These are phyloP conservation scores for Magnaporthiopsis rhizophila DNA, from an alignment of 2,329 filamentous ascomycete genomes.

Conservation along the genomic window DNA sequence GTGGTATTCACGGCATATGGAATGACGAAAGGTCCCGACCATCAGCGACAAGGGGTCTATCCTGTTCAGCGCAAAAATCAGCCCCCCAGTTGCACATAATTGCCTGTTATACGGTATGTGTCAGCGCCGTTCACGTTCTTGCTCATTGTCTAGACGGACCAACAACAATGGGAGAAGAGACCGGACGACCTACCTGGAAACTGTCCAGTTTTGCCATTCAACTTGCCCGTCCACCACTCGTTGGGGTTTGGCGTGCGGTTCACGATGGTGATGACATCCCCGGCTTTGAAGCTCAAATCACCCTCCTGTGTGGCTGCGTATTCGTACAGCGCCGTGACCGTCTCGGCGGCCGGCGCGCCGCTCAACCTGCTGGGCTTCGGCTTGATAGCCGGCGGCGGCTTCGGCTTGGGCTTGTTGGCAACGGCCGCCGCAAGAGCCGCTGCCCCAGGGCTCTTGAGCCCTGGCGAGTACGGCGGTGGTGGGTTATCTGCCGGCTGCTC, in stretches of 20 bases:
- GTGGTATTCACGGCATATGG: neutral
- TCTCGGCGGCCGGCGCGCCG: constrained; percentile 59
- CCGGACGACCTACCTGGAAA: constrained; percentile 69
- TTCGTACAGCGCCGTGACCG: constrained; percentile 86
- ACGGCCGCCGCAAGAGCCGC: constrained; percentile 36
- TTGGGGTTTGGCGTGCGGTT: constrained; percentile 81
- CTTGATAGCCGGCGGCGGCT: constrained; percentile 56
- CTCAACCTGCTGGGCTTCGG: constrained; percentile 73
- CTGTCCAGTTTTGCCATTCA: constrained; percentile 75
- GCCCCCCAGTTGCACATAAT: constrained; percentile 37
- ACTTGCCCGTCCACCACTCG: constrained; percentile 90
- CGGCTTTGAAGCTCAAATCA: constrained; percentile 81
- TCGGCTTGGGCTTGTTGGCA: constrained; percentile 58
- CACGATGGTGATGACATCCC: constrained; percentile 85
- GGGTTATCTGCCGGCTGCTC: constrained; percentile 40
- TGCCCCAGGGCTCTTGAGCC: constrained; percentile 22
- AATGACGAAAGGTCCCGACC: neutral
- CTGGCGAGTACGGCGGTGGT: constrained; percentile 63
- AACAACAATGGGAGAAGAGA: too few relatives aligned
- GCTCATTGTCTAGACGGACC: neutral
- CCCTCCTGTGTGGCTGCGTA: constrained; percentile 94
- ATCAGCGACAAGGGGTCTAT: too few relatives aligned
- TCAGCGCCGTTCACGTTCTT: neutral
- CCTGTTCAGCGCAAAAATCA: constrained; percentile 6
- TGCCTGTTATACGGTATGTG: constrained; percentile 22